These are phyloP conservation scores for Oryza brachyantha DNA, from an alignment of 176 grass and related monocot genomes.

Conservation along the genomic window DNA sequence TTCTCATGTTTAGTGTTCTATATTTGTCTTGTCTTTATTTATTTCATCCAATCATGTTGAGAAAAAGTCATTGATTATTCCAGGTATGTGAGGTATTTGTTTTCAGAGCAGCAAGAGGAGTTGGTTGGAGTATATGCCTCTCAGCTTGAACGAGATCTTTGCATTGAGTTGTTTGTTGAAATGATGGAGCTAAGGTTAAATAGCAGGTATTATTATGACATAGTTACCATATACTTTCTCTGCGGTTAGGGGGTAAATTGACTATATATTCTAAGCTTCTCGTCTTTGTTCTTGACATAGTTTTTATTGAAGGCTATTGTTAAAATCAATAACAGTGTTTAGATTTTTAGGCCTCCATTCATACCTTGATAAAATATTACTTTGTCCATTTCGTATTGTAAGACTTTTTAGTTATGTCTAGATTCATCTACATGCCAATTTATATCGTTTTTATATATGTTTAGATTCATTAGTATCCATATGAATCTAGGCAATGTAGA, in stretches of 20 bases:
- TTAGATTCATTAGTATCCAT: too few relatives aligned
- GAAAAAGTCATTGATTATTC: conserved; percentile 29
- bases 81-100: conserved; percentile 93
- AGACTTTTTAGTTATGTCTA: too few relatives aligned
- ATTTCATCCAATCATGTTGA: conserved; percentile 8
- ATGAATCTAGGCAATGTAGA: too few relatives aligned
- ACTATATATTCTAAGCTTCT: neutral
- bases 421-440: too few relatives aligned
- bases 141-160: conserved; percentile 81
- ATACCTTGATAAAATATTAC: neutral
- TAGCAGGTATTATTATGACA: conserved; percentile 61
- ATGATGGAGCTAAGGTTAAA: conserved; percentile 94
- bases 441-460: too few relatives aligned
- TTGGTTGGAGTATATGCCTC: conserved; percentile 93
- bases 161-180: conserved; percentile 86
- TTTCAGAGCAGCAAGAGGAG: conserved; percentile 92
- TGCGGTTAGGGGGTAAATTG: neutral
- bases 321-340: neutral
- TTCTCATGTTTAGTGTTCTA: conserved; percentile 13
- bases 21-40: conserved; percentile 2
- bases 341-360: neutral
- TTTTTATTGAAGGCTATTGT: neutral
- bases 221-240: conserved; percentile 10
- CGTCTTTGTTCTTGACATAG: neutral
- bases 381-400: too few relatives aligned